phyloP scores from a whole-genome alignment of 805 yeast genomes.

The Dipodascus albidus region DNA sequence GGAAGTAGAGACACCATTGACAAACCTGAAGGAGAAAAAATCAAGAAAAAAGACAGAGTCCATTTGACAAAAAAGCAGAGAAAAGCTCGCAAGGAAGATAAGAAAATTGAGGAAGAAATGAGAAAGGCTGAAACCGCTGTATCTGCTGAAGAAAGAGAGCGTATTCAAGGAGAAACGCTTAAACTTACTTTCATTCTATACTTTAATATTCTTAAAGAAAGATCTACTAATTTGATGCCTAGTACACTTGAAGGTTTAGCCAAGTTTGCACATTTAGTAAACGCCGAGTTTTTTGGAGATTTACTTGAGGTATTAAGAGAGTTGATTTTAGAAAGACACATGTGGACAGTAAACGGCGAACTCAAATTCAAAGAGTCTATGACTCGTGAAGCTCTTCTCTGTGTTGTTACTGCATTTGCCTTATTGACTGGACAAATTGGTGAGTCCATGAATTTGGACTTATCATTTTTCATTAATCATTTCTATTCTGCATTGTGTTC shows the following conservation, averaged over 20 bases:
- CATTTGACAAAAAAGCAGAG: conserved; percentile 85
- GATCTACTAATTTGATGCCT: conserved; percentile 60
- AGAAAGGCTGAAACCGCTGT: conserved; percentile 78
- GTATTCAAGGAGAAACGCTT: conserved; percentile 72
- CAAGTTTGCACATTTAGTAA: conserved; percentile 82
- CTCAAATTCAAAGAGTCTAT: conserved; percentile 31
- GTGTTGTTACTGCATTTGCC: conserved; percentile 85
- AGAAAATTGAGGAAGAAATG: conserved; percentile 82
- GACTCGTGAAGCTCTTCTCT: conserved; percentile 59
- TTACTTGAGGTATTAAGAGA: conserved; percentile 82
- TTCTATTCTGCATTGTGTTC: conserved; percentile 60
- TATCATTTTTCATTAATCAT: conserved; percentile 67
- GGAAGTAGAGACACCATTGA: conserved; percentile 32
- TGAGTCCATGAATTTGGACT: conserved; percentile 66
- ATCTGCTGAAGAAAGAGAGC: conserved; percentile 78
- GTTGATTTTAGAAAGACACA: conserved; percentile 41
- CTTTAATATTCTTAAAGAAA: conserved; percentile 59
- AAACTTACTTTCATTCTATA: conserved; percentile 63
- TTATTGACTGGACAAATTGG: conserved; percentile 64
- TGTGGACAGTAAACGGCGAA: conserved; percentile 36
- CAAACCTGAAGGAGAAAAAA: conserved; percentile 32
- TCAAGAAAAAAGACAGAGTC: conserved; percentile 78
- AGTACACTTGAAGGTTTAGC: conserved; percentile 87
- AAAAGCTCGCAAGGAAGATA: conserved; percentile 77
- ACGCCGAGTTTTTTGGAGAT: conserved; percentile 87